These are phyloP conservation scores for Botrytis pseudocinerea DNA, from an alignment of 2,329 filamentous ascomycete species.

Conservation along the genomic window DNA sequence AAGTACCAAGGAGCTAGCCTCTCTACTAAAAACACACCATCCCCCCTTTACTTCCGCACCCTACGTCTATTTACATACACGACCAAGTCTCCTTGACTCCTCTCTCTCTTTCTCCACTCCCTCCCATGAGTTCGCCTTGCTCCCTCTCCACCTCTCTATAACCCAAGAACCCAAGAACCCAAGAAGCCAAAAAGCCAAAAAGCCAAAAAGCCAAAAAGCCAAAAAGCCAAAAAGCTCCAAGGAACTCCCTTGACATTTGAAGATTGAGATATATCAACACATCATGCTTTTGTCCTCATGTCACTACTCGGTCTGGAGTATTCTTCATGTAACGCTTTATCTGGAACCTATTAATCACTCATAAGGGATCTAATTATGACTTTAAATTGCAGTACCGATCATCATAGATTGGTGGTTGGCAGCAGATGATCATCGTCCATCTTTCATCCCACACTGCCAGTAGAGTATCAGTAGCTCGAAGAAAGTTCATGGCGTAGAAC, in stretches of 20 bases:
- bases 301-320: not conserved
- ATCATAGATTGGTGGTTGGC: not conserved
- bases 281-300: not conserved
- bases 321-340: not conserved
- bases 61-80: not conserved
- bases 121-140: too few species aligned
- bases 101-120: not conserved
- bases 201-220: too few species aligned
- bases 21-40: not conserved
- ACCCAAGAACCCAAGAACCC: too few species aligned
- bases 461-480: not conserved
- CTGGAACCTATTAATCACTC: not conserved
- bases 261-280: not conserved
- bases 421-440: not conserved
- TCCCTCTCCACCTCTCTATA: too few species aligned
- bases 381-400: constrained; percentile 10
- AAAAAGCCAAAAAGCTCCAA: not conserved
- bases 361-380: not conserved
- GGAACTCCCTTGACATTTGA: not conserved
- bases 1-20: not conserved
- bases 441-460: not conserved
- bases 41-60: not conserved
- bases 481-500: constrained; percentile 10
- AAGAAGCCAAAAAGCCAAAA: not conserved
- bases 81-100: not conserved